Evolutionary conservation across 1,284 basidiomycete species (phyloP), one percentile per base, ranked within the genome.

Genomic region (Butyriboletus regius): DNA sequence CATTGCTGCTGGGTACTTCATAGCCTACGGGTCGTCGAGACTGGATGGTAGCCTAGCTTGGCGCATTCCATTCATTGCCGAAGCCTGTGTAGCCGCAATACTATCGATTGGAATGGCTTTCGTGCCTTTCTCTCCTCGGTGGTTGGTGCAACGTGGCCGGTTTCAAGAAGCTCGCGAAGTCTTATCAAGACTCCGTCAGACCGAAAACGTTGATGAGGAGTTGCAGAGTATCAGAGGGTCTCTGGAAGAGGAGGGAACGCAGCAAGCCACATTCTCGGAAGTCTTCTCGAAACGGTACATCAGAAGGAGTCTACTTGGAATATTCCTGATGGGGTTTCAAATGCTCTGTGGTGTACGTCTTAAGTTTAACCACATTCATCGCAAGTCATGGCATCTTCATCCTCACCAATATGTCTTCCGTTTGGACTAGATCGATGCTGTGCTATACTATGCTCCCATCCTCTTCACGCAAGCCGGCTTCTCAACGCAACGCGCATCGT

Each of bases 81-180:
- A 78, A 57, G 66, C 72, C 4, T 55, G 64, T 33, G 57, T 70
- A 15, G 72, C 76, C 5, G 59, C 62, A 8, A 48, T 66, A 3
- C 57, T 80, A 24, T 74, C 75, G 4, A 62, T 72, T 10, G 73
- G 74, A n/a, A 72, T 73, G 36, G 64, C 68, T 15, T 71, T 75
- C 58, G 68, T 79, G 29, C 77, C 77, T 6, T 75, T 79, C 56
- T 79, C 77, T 26, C 77, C 77, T 1, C 69, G 76, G 13, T 79
- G 76, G 76, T 60, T 78, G 15, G 58, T 70, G 31, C 72, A 74
- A 43, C 69, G 69, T n/a, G 73, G 73, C 1, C 67, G 72, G 3
- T 54, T 62, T 24, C 60, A 66, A 4, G 74, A 78, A 28, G 77
- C 76, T 14, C 66, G 51, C 61, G 57, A 46, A 51, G 63, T 60